phyloP scores from a whole-genome alignment of 2,329 filamentous ascomycete species.

The Nemania serpens region DNA sequence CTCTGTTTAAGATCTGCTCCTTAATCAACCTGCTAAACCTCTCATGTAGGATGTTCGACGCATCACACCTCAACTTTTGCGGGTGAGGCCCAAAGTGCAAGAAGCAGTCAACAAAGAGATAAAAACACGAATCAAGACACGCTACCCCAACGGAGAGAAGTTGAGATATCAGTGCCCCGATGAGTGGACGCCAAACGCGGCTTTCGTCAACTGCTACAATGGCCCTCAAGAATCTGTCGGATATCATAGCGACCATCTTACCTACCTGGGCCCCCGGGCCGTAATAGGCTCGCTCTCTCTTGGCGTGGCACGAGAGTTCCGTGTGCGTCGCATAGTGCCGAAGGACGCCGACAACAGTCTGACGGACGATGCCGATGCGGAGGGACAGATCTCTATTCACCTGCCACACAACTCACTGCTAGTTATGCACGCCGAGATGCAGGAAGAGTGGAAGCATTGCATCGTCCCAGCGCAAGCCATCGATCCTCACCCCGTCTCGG shows the following conservation, averaged over 20 bases:
- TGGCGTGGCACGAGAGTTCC: constrained; percentile 91
- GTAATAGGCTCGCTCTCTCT: constrained; percentile 90
- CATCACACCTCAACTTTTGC: constrained; percentile 74
- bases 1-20: background rate
- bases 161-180: constrained; percentile 75
- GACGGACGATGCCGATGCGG: constrained; percentile 57
- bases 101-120: constrained; percentile 79
- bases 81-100: constrained; percentile 72
- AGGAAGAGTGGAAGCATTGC: constrained; percentile 94
- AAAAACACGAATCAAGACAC: constrained; percentile 67
- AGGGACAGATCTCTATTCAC: constrained; percentile 90
- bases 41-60: constrained; percentile 72
- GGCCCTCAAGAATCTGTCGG: constrained; percentile 83
- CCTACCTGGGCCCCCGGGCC: constrained; percentile 60
- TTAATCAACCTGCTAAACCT: constrained; percentile 4
- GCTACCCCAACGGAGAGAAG: constrained; percentile 72
- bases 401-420: constrained; percentile 93
- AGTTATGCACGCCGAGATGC: constrained; percentile 97
- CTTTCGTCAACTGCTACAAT: constrained; percentile 93
- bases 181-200: constrained; percentile 82
- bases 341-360: constrained; percentile 53
- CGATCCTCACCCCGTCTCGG: constrained; percentile 81
- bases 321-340: constrained; percentile 76
- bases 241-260: constrained; percentile 90
- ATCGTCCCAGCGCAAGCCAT: constrained; percentile 77